Conservation (phyloP, 2,329 filamentous ascomycete genomes). For the Sarocladium oryzae region DNA sequence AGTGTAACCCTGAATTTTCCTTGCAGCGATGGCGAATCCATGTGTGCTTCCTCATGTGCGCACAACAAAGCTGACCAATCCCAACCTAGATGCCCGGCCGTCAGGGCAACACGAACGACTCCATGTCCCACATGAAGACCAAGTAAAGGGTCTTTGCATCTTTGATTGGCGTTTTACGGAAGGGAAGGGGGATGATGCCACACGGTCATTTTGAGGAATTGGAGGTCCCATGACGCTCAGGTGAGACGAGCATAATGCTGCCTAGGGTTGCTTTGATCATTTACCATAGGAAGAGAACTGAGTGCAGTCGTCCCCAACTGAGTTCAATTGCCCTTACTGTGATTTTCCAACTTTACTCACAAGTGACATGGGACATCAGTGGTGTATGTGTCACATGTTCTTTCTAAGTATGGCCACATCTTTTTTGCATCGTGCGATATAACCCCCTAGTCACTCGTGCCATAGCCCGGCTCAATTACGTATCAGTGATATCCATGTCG, state of each 20-base stretch:
- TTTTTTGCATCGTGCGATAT: too few relatives aligned
- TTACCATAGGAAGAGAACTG: neutral
- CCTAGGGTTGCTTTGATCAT: neutral
- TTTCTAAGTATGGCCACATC: too few relatives aligned
- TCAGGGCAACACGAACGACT: constrained; percentile 47
- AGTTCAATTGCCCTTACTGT: too few relatives aligned
- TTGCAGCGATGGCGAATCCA: too few relatives aligned
- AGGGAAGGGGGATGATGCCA: neutral
- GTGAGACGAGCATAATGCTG: neutral
- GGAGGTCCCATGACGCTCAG: neutral
- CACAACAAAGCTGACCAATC: neutral
- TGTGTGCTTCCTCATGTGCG: too few relatives aligned
- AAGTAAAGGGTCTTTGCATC: constrained; percentile 27
- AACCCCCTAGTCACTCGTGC: too few relatives aligned
- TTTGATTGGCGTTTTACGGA: constrained; percentile 3
- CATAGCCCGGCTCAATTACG: too few relatives aligned
- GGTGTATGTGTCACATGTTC: too few relatives aligned
- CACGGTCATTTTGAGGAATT: constrained; percentile 11
- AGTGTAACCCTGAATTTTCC: too few relatives aligned
- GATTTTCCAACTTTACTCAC: too few relatives aligned
- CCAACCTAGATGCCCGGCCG: constrained; percentile 43
- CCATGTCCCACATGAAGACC: constrained; percentile 35
- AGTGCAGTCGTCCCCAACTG: neutral
- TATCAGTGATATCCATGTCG: too few relatives aligned
- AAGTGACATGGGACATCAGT: too few relatives aligned